phyloP scores from a whole-genome alignment of 176 grass and related monocot genomes.

The Carex parvula region DNA sequence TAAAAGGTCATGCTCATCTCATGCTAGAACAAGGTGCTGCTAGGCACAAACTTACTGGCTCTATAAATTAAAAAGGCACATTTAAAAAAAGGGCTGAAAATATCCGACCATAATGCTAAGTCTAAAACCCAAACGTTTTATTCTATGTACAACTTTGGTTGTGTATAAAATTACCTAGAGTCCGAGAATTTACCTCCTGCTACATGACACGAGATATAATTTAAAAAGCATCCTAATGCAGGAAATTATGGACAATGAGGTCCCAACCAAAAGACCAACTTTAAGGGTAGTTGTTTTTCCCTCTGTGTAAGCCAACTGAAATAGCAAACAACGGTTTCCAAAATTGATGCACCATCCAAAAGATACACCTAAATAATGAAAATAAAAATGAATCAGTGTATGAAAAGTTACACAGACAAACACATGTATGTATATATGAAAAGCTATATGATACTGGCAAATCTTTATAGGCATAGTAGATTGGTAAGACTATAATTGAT shows the following conservation, averaged over 20 bases:
- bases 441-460: not conserved
- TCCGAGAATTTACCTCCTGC: not conserved
- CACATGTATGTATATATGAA: not conserved
- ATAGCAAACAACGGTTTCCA: constrained; percentile 62
- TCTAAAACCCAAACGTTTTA: not conserved
- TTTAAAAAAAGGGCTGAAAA: not conserved
- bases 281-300: constrained; percentile 33
- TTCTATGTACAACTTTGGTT: not conserved
- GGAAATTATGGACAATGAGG: constrained; percentile 40
- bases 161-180: not conserved
- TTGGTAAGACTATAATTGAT: not conserved
- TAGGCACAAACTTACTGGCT: not conserved
- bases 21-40: not conserved
- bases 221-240: constrained; percentile 41
- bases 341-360: constrained; percentile 79
- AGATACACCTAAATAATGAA: constrained; percentile 57
- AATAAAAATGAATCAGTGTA: not conserved
- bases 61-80: not conserved
- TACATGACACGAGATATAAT: constrained; percentile 1
- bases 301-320: constrained; percentile 51
- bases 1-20: not conserved
- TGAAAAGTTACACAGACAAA: not conserved
- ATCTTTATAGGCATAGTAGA: not conserved
- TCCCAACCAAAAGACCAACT: constrained; percentile 55
- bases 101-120: not conserved